These are phyloP conservation scores for Naganishia vishniacii DNA, from an alignment of 768 basidiomycete genomes.

Conservation along the genomic window DNA sequence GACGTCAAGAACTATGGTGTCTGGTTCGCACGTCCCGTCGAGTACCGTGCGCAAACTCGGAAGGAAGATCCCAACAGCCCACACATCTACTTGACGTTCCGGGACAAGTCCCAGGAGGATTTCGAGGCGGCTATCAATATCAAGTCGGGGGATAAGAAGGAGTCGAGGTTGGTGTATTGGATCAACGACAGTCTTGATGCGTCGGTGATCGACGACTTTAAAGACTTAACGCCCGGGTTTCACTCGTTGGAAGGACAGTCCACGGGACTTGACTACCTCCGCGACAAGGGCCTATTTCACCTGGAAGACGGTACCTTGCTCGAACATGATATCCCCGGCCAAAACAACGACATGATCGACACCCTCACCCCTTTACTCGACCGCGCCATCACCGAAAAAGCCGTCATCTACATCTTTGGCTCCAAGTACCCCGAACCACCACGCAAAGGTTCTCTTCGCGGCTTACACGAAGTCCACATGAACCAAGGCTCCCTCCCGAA, in stretches of 20 bases:
- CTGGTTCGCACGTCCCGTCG: background rate
- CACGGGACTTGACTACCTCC: constrained; percentile 13
- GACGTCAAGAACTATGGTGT: constrained; percentile 12
- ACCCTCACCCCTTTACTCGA: constrained; percentile 4
- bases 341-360: constrained; percentile 16
- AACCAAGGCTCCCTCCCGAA: constrained; percentile 13
- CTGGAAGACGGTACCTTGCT: background rate
- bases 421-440: background rate
- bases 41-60: background rate
- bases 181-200: constrained; percentile 1
- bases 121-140: constrained; percentile 19
- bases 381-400: constrained; percentile 7
- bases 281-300: background rate
- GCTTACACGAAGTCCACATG: constrained; percentile 18
- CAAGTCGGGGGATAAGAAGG: background rate
- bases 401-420: constrained; percentile 18
- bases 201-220: background rate
- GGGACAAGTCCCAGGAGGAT: background rate
- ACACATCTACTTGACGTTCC: constrained; percentile 14
- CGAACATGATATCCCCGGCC: constrained; percentile 10
- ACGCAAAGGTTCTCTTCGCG: no score
- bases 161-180: constrained; percentile 18
- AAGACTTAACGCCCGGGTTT: constrained; percentile 1
- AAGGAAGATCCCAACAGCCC: constrained; percentile 10
- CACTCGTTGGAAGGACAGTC: background rate